A percentile compares a stretch with the other conserved stretches of the same genome.
Evolutionary conservation across 345 rosid species (phyloP).

Genomic region (Syzygium aromaticum): DNA sequence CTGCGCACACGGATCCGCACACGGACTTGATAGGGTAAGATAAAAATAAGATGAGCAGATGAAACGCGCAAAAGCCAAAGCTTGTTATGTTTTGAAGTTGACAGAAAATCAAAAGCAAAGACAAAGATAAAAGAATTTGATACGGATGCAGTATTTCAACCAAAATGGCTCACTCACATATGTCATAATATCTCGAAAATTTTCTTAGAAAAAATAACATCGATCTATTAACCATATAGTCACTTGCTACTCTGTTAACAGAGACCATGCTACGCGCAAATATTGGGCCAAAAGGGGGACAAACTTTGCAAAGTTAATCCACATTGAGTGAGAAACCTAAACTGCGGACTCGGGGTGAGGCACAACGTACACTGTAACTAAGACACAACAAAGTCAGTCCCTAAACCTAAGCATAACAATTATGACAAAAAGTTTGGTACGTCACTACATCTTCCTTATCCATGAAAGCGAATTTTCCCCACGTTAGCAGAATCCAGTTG

Average conservation of each 20-base stretch:
- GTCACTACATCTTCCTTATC: not conserved
- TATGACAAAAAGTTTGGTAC: not conserved
- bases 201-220: not conserved
- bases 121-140: not conserved
- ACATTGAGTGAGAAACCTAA: not conserved
- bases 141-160: not conserved
- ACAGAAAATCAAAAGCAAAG: not conserved
- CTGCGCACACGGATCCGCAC: not conserved
- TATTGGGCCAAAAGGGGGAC: not conserved
- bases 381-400: not conserved
- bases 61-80: fast-evolving
- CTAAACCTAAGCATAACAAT: not conserved
- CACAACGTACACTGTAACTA: not conserved
- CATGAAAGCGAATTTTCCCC: not conserved
- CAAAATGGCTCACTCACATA: not conserved
- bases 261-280: not conserved
- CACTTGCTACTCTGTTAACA: not conserved
- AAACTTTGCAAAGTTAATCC: not conserved
- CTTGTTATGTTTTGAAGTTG: not conserved
- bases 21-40: not conserved
- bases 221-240: not conserved
- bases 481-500: not conserved
- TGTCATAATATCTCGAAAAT: not conserved
- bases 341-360: not conserved
- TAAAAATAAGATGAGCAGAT: not conserved